Evolutionary conservation across 2,329 filamentous ascomycete genomes (phyloP), one percentile per base, ranked within the genome.

Genomic region (Huntiella omanensis): DNA sequence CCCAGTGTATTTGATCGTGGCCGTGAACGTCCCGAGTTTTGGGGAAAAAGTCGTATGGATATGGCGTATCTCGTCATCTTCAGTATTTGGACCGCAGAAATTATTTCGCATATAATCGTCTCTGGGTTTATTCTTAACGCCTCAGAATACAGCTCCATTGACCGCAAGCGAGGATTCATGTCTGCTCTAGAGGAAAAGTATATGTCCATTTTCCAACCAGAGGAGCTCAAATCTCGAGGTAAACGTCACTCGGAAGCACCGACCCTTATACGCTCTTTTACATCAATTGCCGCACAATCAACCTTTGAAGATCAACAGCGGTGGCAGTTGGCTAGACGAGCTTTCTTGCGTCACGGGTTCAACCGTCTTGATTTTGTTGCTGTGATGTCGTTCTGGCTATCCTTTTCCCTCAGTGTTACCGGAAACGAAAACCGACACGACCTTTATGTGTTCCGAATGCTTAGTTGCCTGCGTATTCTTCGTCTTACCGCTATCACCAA

Each of bases 311-410:
- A 93, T 52, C 82, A 87, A 54, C 84, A 91, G 59, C 78, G 88
- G 50, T 71, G 80, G 53, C 80, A 93, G 52, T 71, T 98, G 46
- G 88, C 92, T 12, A 80, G 91, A 45, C 76, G 91, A 51, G 92
- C 91, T 1, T 96, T 95, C 60, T 65, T 98, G 47, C 77, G 91
- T 12, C 91, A 98, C 60, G 87, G 85, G 1, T 98, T 98, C 64
- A 96, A 96, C 58, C 76, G 91, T 45, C 71, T 96, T 8, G 91
- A 98, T 59, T 95, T 96, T 60, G 68, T 98, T 45, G 92, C 91
- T 1, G 82, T 98, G 5, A 69, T 91, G n/a, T 81, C 88, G 0
- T 98, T 86, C 61, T 98, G 91, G 91, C 80, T 94, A 48, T 80
- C 84, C 1, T 91, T 96, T 55, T 59, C 75, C 8, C 67, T 98